These are phyloP conservation scores for Hysterium pulicare DNA, from an alignment of 2,329 filamentous ascomycete species.

Conservation along the genomic window DNA sequence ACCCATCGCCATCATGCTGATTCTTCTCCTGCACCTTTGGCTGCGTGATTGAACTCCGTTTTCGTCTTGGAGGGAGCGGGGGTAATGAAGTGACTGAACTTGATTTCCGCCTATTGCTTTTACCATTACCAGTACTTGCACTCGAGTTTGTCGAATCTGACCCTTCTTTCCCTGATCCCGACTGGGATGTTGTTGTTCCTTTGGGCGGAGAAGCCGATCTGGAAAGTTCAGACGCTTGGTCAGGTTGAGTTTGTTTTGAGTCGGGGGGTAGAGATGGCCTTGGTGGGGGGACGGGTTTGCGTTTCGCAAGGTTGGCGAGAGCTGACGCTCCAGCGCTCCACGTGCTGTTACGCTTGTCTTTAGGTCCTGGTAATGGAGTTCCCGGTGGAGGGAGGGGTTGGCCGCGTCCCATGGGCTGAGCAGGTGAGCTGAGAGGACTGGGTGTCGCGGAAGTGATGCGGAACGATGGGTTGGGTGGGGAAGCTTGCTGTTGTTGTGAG, in stretches of 20 bases:
- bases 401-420: constrained; percentile 76
- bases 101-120: neutral
- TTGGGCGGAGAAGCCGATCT: neutral
- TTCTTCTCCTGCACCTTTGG: constrained; percentile 1
- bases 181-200: neutral
- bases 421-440: constrained; percentile 35
- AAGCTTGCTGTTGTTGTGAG: neutral
- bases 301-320: constrained; percentile 51
- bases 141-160: no score
- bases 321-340: constrained; percentile 45
- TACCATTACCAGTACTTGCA: no score
- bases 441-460: constrained; percentile 14
- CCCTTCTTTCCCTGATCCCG: neutral
- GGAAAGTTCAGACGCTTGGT: neutral
- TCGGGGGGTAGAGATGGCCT: neutral
- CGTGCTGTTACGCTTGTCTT: constrained; percentile 50
- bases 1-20: constrained; percentile 9
- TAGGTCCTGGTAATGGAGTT: constrained; percentile 69
- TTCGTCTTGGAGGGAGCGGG: constrained; percentile 48
- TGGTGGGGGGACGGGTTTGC: constrained; percentile 56
- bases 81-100: constrained; percentile 24
- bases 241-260: neutral
- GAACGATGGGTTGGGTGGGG: constrained; percentile 6
- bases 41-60: constrained; percentile 31
- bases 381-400: constrained; percentile 79